Base-by-base conservation (phyloP, 2,329 filamentous ascomycete species). In the Aspergillus sclerotialis region DNA sequence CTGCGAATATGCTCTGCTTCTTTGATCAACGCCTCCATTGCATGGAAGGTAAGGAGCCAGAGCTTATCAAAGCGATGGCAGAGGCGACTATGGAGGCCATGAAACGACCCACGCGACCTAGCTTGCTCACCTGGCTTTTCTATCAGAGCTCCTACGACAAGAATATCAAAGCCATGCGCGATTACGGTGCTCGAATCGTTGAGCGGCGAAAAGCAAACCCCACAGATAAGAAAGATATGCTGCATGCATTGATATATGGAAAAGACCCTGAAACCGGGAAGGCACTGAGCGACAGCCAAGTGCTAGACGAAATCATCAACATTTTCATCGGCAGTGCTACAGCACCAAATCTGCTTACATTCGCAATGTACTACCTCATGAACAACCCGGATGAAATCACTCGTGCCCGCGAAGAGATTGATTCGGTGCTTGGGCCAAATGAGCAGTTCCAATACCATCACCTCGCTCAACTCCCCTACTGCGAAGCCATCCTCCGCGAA, bases 301-400 rank as follows among this genome's bases (percentile, higher is more conserved):
- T 83, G 31, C 69, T 81, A 30, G 77, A 83, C 55, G 80, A 85
- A 53, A 77, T 85, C 44, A 74, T 83, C 34, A 73, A 73, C 2
- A 82, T 84, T 65, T 71, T 82, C 26, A 55, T 59, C 46, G 69
- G 79, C 2, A 81, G 84, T 42, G 82, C 86, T 47, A 88, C 84
- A 0, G 82, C 82, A 0, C 76, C 78, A 2, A 81, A 80, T 3
- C 60, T 81, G 11, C 55, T 87, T 9, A 74, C 78, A 0, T 86
- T 84, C 49, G 60, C 72, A 0, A 74, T 84, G 32, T 81, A 79
- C 50, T 68, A 80, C 36, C 65, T 88, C 2, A 54, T 84, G 23
- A 78, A 78, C 52, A 68, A 80, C 45, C 81, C 80, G 0, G 66
- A 70, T 2, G 65, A 68, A 2, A 76, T 80, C 40, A 61, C 61